Conservation (phyloP, 108 stramenopile genomes). For the Licmophora abbreviata region DNA sequence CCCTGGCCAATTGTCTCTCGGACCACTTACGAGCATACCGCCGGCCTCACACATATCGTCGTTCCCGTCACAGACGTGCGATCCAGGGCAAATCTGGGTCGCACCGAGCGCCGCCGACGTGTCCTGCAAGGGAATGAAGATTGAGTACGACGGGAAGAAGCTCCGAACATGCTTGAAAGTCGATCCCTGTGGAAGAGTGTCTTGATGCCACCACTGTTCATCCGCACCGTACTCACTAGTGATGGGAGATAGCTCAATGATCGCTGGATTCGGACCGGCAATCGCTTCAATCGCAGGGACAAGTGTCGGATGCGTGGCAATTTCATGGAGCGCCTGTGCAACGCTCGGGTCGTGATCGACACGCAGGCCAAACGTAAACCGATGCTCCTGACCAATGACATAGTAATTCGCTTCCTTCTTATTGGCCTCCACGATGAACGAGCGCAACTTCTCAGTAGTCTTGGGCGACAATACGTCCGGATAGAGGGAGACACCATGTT, state of each 20-base stretch:
- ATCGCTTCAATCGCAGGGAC: constrained; percentile 28
- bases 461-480: constrained; percentile 35
- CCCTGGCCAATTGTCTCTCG: no score
- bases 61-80: constrained; percentile 13
- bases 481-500: constrained; percentile 43
- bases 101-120: constrained; percentile 47
- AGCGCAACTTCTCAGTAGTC: constrained; percentile 34
- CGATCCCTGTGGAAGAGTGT: constrained; percentile 28
- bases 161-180: constrained; percentile 25
- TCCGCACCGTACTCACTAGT: constrained; percentile 42
- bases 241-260: constrained; percentile 59
- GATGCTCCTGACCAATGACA: constrained; percentile 37
- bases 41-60: constrained; percentile 1
- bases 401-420: constrained; percentile 13
- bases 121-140: constrained; percentile 47
- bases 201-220: constrained; percentile 37
- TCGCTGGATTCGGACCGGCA: constrained; percentile 43
- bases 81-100: constrained; percentile 49
- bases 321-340: constrained; percentile 34
- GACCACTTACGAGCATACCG: no score
- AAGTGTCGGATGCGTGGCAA: constrained; percentile 24
- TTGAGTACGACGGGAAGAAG: constrained; percentile 44
- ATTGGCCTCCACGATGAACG: constrained; percentile 40
- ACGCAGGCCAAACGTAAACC: constrained; percentile 38
- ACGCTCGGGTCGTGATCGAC: constrained; percentile 28